These are phyloP conservation scores for Colletotrichum musae DNA, from an alignment of 2,329 filamentous ascomycete species.

Conservation along the genomic window DNA sequence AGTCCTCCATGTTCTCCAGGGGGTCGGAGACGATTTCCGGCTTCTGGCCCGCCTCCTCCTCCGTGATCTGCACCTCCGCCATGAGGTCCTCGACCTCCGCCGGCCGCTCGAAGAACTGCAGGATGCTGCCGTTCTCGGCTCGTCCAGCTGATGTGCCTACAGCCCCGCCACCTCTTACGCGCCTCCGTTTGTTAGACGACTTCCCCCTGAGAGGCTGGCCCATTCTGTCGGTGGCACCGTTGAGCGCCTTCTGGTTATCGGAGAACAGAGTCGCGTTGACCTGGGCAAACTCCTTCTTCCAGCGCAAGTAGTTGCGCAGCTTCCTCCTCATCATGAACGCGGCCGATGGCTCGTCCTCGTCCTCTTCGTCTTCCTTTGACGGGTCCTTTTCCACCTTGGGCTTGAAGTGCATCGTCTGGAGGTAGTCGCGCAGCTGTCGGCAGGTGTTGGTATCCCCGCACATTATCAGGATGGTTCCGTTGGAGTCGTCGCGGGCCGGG, in stretches of 20 bases:
- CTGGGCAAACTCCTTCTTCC: constrained; percentile 91
- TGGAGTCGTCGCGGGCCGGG: constrained; percentile 82
- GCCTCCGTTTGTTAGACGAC: constrained; percentile 87
- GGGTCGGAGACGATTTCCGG: constrained; percentile 82
- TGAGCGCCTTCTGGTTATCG: constrained; percentile 84
- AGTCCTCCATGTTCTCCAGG: constrained; percentile 91
- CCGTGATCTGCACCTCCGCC: constrained; percentile 85
- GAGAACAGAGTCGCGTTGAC: constrained; percentile 85
- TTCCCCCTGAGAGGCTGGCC: constrained; percentile 69
- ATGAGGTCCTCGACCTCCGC: constrained; percentile 86
- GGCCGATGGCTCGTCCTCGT: constrained; percentile 76
- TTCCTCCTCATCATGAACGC: constrained; percentile 92
- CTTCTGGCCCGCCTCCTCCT: constrained; percentile 82
- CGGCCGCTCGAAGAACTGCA: constrained; percentile 86
- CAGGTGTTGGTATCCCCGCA: constrained; percentile 90
- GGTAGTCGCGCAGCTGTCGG: constrained; percentile 88
- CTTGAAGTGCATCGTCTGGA: constrained; percentile 89
- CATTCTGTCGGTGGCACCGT: constrained; percentile 73
- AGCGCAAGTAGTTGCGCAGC: constrained; percentile 87
- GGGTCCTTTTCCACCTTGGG: constrained; percentile 62
- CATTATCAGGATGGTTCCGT: constrained; percentile 95
- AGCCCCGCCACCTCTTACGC: constrained; percentile 83
- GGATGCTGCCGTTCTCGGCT: constrained; percentile 80
- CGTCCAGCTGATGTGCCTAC: constrained; percentile 72
- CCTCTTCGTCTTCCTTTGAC: constrained; percentile 60